Conservation (phyloP, 2,329 filamentous ascomycete genomes). For the Beauveria bassiana region DNA sequence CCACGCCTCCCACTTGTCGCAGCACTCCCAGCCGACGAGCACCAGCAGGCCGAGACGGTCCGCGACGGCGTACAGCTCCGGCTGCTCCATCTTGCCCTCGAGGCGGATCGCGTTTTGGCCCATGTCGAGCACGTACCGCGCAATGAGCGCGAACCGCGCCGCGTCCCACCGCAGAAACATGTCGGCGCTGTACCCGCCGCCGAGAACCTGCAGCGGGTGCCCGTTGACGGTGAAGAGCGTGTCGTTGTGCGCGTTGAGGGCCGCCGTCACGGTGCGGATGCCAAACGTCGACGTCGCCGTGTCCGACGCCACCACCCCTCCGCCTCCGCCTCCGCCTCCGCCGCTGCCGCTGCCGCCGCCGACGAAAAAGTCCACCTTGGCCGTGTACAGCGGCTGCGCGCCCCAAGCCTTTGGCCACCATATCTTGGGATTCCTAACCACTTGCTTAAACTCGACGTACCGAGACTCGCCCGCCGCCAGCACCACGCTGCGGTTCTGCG, state of each 20-base stretch:
- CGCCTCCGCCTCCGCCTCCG: conserved; percentile 9
- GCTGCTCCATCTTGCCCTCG: conserved; percentile 58
- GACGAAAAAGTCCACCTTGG: conserved; percentile 22
- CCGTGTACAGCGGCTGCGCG: conserved; percentile 42
- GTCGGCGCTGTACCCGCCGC: conserved; percentile 53
- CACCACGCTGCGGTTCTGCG: conserved; percentile 25
- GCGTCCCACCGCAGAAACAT: conserved; percentile 53
- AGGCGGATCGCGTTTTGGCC: conserved; percentile 56
- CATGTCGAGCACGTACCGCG: conserved; percentile 49
- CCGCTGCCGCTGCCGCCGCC: conserved; percentile 20
- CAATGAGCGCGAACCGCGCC: conserved; percentile 39
- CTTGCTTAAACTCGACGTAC: conserved; percentile 26
- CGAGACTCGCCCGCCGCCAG: conserved; percentile 30
- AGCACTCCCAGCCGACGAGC: conserved; percentile 58
- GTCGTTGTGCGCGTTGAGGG: conserved; percentile 45
- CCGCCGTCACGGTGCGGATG: conserved; percentile 35
- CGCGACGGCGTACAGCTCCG: conserved; percentile 50
- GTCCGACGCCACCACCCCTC: conserved; percentile 20
- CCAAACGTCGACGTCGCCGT: conserved; percentile 20
- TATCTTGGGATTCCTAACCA: conserved; percentile 37
- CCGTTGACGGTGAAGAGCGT: conserved; percentile 49
- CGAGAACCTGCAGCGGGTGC: conserved; percentile 50
- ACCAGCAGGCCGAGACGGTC: conserved; percentile 55
- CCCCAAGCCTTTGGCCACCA: conserved; percentile 60
- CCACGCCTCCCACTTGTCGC: conserved; percentile 62